Base-by-base conservation (phyloP, 352 stramenopile genomes). In the Elongisporangium senticosum region DNA sequence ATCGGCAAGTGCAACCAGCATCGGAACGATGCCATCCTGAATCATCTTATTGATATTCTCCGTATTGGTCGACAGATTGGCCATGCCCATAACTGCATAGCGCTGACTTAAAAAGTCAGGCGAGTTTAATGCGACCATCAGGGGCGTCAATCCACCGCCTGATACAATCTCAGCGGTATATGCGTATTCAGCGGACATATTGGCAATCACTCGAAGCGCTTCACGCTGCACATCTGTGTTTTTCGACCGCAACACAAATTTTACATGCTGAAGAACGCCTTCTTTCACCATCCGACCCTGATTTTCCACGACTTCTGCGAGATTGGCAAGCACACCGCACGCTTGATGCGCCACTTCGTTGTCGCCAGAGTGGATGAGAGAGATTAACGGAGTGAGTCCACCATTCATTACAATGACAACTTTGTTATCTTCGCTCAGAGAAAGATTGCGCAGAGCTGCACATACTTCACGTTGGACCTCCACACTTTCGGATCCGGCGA, bases 221-320 rank as follows among this genome's bases (percentile, higher is more conserved):
- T 99, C 96, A 33, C 96, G 86, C 68, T 98, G 88, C 5, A 98
- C 91, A 51, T 96, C 89, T 59, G 97, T 79, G 53, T 72, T 95
- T 63, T 98, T 98, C 23, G 77, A 80, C 7, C 93, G 77, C 55
- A 98, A 68, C 7, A 98, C 85, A 59, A 97, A 98, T 74, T 98
- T 98, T 19, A 98, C 80, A 69, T 98, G 95, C 61, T 98, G 96
- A 51, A 99, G 67, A 23, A 98, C 83, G 47, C 96, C 96, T 59
- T 94, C 75, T 43, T 98, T 90, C 4, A 98, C 94, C 95, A 99
- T 98, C 13, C 76, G 68, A 19, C 88, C 83, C 64, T 98, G 96
- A 70, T 98, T 98, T 63, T 98, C 93, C 39, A 97, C 75, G 1
- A 95, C 84, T 70, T 98, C 93, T 1, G 93, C 93, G 10, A 98